Evolutionary conservation across 352 stramenopile species (phyloP).

Genomic region (Phytophthora palmivora): DNA sequence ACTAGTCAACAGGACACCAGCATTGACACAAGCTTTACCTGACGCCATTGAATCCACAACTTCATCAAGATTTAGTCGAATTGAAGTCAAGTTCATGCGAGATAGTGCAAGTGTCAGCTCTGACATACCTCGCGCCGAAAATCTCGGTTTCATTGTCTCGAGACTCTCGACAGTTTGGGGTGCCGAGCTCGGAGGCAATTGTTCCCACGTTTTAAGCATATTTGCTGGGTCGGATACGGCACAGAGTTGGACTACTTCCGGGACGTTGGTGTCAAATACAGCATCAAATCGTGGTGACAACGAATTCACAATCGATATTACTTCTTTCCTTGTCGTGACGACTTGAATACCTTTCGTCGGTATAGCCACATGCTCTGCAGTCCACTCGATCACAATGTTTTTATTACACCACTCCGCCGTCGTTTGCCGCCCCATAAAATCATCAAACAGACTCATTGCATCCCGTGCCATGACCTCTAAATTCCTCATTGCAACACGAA

Average conservation of each 20-base stretch:
- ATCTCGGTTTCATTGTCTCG: constrained; percentile 16
- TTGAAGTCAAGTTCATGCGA: constrained; percentile 12
- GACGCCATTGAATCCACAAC: not conserved
- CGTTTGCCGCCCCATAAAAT: constrained; percentile 9
- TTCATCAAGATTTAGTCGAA: constrained; percentile 19
- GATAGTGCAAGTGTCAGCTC: constrained; percentile 7
- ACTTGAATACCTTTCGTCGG: constrained; percentile 16
- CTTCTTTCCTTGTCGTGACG: not conserved
- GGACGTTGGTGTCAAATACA: constrained; percentile 1
- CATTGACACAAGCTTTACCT: not conserved
- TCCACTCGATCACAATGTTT: constrained; percentile 16
- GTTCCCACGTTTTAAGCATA: constrained; percentile 10
- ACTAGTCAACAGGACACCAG: constrained; percentile 4
- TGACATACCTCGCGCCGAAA: constrained; percentile 1
- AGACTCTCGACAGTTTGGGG: not conserved
- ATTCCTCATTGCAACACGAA: constrained; percentile 10
- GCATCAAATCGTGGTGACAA: not conserved
- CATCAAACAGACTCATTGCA: not conserved
- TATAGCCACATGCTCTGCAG: constrained; percentile 16
- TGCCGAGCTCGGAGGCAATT: not conserved
- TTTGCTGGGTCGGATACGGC: constrained; percentile 2
- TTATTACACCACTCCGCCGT: constrained; percentile 7
- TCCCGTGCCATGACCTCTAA: constrained; percentile 14
- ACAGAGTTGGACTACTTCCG: constrained; percentile 20
- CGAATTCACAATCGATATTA: not conserved